These are phyloP conservation scores for Aspergillus intermedius DNA, from an alignment of 2,329 filamentous ascomycete species.

Conservation along the genomic window DNA sequence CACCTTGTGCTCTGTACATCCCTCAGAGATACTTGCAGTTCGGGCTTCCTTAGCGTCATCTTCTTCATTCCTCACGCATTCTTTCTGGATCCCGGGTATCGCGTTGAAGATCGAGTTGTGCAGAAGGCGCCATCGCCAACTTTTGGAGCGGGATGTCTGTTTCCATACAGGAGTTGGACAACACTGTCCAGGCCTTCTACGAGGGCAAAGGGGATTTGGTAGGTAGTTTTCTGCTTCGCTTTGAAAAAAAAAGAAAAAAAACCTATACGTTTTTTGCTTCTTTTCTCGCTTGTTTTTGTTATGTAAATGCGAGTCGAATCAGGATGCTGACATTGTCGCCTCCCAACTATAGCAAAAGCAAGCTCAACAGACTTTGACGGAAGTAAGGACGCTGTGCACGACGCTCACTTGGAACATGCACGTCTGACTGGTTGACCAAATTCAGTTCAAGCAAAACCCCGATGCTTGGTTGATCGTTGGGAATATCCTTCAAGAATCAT, in stretches of 20 bases:
- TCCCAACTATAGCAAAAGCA: conserved; percentile 70
- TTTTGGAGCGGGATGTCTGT: conserved; percentile 50
- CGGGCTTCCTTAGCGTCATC: conserved; percentile 2
- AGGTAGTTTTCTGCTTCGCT: conserved; percentile 26
- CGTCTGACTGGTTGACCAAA: conserved; percentile 11
- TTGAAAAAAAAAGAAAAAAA: no score
- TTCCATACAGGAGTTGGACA: conserved; percentile 91
- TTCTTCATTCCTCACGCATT: neutral
- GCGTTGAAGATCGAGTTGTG: conserved; percentile 9
- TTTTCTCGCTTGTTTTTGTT: neutral
- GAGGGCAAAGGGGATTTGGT: conserved; percentile 93
- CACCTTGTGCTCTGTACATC: conserved; percentile 8
- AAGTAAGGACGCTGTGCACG: conserved; percentile 52
- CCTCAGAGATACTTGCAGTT: conserved; percentile 6
- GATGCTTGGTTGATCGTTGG: conserved; percentile 97
- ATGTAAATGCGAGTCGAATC: neutral
- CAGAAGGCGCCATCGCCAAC: conserved; percentile 24
- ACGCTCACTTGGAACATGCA: conserved; percentile 1
- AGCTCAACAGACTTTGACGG: conserved; percentile 86
- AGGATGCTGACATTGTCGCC: neutral
- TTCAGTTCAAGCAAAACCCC: conserved; percentile 95
- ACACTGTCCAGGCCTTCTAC: conserved; percentile 92
- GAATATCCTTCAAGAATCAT: conserved; percentile 88
- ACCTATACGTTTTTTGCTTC: neutral
- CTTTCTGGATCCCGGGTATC: neutral